phyloP scores from a whole-genome alignment of 2,329 filamentous ascomycete genomes.

The Alternaria angustiovoidea region DNA sequence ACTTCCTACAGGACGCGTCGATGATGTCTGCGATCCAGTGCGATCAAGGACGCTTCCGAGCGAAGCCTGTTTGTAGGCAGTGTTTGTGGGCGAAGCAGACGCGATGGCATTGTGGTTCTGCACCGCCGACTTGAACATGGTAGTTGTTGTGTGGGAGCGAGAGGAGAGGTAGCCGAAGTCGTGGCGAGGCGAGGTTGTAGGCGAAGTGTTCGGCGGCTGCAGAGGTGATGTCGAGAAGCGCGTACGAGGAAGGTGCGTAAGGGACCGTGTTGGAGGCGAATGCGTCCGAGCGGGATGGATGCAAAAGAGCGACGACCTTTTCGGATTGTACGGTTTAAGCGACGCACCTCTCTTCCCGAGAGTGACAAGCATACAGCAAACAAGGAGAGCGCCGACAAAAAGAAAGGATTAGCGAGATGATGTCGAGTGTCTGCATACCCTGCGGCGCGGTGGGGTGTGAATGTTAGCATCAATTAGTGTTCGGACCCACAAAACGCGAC shows the following conservation, averaged over 20 bases:
- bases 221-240: slow-evolving; percentile 23
- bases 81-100: slow-evolving; percentile 33
- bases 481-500: slow-evolving; percentile 26
- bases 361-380: slow-evolving; percentile 52
- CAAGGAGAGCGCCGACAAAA: slow-evolving; percentile 35
- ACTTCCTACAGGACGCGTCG: slow-evolving; percentile 46
- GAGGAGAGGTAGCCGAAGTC: slow-evolving; percentile 27
- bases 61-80: slow-evolving; percentile 39
- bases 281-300: slow-evolving; percentile 30
- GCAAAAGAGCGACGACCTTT: slow-evolving; percentile 29
- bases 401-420: slow-evolving; percentile 31
- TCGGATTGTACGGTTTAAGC: slow-evolving; percentile 40
- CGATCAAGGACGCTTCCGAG: slow-evolving; percentile 53
- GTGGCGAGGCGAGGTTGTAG: slow-evolving; percentile 10
- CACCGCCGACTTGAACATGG: slow-evolving; percentile 54
- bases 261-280: slow-evolving; percentile 21
- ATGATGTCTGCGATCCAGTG: slow-evolving; percentile 39
- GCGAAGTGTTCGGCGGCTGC: neutral
- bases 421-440: slow-evolving; percentile 34
- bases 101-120: slow-evolving; percentile 49
- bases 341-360: slow-evolving; percentile 42
- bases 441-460: slow-evolving; percentile 25
- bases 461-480: slow-evolving; percentile 21
- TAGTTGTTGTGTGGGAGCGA: slow-evolving; percentile 26
- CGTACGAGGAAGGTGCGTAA: slow-evolving; percentile 19